Evolutionary conservation across 805 yeast species (phyloP).

Genomic region (Candida qinlingensis): DNA sequence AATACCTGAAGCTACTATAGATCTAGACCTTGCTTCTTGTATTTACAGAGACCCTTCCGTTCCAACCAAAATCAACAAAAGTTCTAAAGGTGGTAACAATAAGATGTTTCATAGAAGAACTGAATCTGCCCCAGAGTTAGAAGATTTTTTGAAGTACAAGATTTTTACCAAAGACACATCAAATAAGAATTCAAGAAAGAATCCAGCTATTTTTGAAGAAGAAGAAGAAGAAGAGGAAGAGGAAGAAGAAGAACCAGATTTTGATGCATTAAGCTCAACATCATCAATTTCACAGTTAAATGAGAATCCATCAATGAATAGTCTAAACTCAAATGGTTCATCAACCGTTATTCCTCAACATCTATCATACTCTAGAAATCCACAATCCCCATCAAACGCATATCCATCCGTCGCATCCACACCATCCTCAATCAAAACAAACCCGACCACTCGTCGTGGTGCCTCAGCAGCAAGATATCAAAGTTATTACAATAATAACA

Average conservation of each 20-base stretch:
- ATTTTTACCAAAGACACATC: conserved; percentile 7
- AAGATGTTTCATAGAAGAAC: conserved; percentile 42
- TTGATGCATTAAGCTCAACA: conserved; percentile 11
- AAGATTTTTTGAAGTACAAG: conserved; percentile 26
- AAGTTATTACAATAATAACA: conserved; percentile 41
- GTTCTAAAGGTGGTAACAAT: conserved; percentile 17
- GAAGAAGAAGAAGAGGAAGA: conserved; percentile 25
- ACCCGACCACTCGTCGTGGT: conserved; percentile 21
- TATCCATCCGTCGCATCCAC: conserved; percentile 17
- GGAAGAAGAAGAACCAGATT: conserved; percentile 17
- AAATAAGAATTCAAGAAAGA: conserved; percentile 16
- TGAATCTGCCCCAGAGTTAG: conserved; percentile 52
- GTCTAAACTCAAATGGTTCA: conserved; percentile 10
- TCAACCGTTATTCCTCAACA: conserved; percentile 1
- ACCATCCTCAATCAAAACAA: conserved; percentile 25
- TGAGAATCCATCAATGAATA: conserved; percentile 19
- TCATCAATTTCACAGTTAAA: conserved; percentile 11
- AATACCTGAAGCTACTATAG: conserved; percentile 52
- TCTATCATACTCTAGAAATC: conserved; percentile 6
- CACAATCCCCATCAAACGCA: conserved; percentile 6
- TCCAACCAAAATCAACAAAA: conserved; percentile 2
- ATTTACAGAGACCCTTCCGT: conserved; percentile 27
- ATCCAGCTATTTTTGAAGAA: conserved; percentile 29
- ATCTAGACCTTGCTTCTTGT: conserved; percentile 47
- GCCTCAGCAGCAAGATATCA: conserved; percentile 48